Conservation (phyloP, 345 rosid genomes). For the Mallotus nudiflorus region DNA sequence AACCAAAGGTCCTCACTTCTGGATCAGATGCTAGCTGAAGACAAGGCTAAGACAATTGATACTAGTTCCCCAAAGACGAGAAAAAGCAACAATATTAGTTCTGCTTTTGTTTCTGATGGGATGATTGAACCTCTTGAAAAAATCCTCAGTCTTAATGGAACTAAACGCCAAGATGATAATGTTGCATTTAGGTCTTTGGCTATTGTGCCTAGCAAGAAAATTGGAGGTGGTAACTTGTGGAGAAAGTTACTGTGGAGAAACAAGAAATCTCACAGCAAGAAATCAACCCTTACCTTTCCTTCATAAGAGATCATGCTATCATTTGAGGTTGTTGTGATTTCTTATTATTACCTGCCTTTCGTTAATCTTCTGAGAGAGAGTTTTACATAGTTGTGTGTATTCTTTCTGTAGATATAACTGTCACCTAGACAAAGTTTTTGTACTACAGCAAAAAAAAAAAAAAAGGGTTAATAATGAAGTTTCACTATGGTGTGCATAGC, state of each 20-base stretch:
- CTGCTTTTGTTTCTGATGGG: slow-evolving; percentile 28
- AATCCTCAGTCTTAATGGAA: slow-evolving; percentile 15
- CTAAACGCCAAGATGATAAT: slow-evolving; percentile 17
- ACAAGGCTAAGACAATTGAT: slow-evolving; percentile 28
- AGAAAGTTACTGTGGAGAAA: slow-evolving; percentile 65
- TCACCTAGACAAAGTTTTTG: slow-evolving; percentile 3
- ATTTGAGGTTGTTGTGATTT: neutral
- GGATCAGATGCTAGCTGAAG: slow-evolving; percentile 90
- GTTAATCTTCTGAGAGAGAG: slow-evolving; percentile 5
- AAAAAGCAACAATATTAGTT: slow-evolving; percentile 23
- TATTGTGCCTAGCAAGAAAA: slow-evolving; percentile 58
- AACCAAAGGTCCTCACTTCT: slow-evolving; percentile 70
- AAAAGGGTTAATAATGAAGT: neutral
- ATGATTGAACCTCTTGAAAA: slow-evolving; percentile 46
- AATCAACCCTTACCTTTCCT: slow-evolving; percentile 37
- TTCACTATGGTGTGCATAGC: neutral
- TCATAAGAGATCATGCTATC: slow-evolving; percentile 13
- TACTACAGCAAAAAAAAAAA: neutral
- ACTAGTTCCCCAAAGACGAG: slow-evolving; percentile 19
- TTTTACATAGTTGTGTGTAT: slow-evolving; percentile 17
- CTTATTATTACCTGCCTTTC: slow-evolving; percentile 8
- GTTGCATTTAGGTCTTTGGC: slow-evolving; percentile 42
- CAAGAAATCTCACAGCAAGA: slow-evolving; percentile 48
- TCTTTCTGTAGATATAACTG: slow-evolving; percentile 23
- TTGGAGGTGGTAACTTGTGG: slow-evolving; percentile 56